These are phyloP conservation scores for Aspergillus brasiliensis DNA, from an alignment of 2,329 filamentous ascomycete species.

Conservation along the genomic window DNA sequence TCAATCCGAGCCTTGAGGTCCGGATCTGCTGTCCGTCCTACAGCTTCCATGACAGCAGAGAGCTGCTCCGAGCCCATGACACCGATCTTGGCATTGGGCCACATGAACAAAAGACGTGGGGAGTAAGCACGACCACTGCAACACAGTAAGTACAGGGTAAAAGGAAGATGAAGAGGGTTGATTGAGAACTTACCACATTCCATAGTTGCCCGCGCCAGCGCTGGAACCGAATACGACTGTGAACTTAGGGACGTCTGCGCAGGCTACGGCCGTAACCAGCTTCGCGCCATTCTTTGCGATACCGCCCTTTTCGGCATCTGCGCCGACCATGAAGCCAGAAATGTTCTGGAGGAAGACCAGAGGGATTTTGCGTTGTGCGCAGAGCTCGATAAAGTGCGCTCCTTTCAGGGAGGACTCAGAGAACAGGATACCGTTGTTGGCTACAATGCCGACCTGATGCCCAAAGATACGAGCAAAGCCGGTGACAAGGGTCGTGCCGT, in stretches of 20 bases:
- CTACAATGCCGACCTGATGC: constrained; percentile 86
- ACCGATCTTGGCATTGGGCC: constrained; percentile 93
- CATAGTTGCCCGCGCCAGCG: constrained; percentile 95
- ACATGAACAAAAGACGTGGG: constrained; percentile 92
- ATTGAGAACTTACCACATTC: constrained; percentile 71
- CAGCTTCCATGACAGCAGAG: constrained; percentile 89
- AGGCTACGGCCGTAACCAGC: constrained; percentile 91
- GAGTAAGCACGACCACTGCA: constrained; percentile 80
- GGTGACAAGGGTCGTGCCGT: constrained; percentile 85
- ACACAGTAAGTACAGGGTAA: not conserved
- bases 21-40: constrained; percentile 80
- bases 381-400: constrained; percentile 95
- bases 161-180: not conserved
- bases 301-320: constrained; percentile 86
- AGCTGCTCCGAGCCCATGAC: constrained; percentile 97
- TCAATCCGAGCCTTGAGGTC: constrained; percentile 84
- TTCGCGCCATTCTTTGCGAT: constrained; percentile 99
- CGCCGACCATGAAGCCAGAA: constrained; percentile 96
- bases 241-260: constrained; percentile 92
- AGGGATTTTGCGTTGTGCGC: constrained; percentile 84
- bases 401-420: constrained; percentile 87
- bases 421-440: constrained; percentile 95
- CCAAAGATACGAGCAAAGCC: constrained; percentile 90
- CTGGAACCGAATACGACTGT: constrained; percentile 93
- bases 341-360: constrained; percentile 96